Conservation (phyloP, 208 protist genomes). For the Angomonas ambiguus region DNA sequence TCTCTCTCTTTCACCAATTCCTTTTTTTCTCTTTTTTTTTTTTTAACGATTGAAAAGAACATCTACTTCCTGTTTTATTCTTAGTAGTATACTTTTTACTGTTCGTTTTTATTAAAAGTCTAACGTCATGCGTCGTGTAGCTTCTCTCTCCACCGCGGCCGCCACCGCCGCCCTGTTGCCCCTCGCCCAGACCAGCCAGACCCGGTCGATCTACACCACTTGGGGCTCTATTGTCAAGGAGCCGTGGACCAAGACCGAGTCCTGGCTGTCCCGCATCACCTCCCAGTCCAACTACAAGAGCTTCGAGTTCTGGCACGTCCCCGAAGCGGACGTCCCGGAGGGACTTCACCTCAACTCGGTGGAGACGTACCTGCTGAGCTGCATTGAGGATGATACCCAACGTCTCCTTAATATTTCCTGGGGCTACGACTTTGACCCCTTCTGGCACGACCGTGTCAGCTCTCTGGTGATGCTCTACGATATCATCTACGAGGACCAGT, state of each 20-base stretch:
- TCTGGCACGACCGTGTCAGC: constrained; percentile 82
- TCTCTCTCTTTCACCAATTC: constrained; percentile 8
- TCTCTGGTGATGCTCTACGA: constrained; percentile 67
- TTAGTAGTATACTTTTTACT: neutral
- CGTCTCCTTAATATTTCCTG: constrained; percentile 74
- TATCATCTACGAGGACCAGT: constrained; percentile 58
- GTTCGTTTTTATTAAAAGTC: neutral
- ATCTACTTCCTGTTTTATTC: neutral
- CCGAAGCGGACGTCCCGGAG: constrained; percentile 40
- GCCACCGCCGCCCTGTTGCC: constrained; percentile 15
- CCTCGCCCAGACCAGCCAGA: constrained; percentile 11
- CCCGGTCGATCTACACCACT: constrained; percentile 74
- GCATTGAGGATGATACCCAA: constrained; percentile 79
- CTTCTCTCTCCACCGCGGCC: constrained; percentile 7
- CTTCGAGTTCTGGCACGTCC: constrained; percentile 86
- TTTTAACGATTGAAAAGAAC: no score
- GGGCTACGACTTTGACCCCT: constrained; percentile 87
- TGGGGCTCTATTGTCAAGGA: constrained; percentile 72
- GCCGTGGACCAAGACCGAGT: constrained; percentile 46
- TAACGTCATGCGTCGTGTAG: constrained; percentile 32
- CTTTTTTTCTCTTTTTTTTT: constrained; percentile 22
- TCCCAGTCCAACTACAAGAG: constrained; percentile 69
- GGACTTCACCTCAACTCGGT: constrained; percentile 50
- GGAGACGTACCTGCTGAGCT: constrained; percentile 79
- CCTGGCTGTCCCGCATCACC: constrained; percentile 76